phyloP scores from a whole-genome alignment of 2,329 filamentous ascomycete species.

The Colletotrichum tropicicola region DNA sequence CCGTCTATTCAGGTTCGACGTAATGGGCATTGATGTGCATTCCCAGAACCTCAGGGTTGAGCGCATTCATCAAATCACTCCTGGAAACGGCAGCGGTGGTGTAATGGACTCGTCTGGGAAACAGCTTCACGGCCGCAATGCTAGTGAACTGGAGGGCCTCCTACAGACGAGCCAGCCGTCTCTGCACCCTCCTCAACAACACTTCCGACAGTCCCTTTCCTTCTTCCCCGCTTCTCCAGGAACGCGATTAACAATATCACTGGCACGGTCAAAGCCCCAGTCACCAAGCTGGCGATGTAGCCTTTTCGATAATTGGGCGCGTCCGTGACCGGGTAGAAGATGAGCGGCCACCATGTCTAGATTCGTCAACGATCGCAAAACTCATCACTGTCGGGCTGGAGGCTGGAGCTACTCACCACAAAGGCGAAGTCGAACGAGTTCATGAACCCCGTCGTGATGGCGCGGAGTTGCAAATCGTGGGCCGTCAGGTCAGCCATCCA shows the following conservation, averaged over 20 bases:
- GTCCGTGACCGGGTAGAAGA: conserved; percentile 51
- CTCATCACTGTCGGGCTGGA: background rate
- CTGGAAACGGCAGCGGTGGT: too few species aligned
- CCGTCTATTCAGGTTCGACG: too few species aligned
- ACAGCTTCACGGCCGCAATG: too few species aligned
- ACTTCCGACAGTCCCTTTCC: background rate
- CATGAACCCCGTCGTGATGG: conserved; percentile 54
- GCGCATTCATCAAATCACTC: too few species aligned
- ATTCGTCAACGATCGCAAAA: background rate
- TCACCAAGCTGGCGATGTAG: conserved; percentile 49
- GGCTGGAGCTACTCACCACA: conserved; percentile 35
- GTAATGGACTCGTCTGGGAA: too few species aligned
- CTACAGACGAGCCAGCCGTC: too few species aligned
- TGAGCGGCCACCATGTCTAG: conserved; percentile 47
- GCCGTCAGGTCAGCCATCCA: conserved; percentile 55
- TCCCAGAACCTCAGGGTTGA: too few species aligned
- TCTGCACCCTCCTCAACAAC: background rate
- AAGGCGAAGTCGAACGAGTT: conserved; percentile 54
- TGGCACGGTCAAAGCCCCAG: conserved; percentile 45
- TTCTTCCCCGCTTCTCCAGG: conserved; percentile 40
- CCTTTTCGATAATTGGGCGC: conserved; percentile 48
- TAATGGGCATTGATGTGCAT: too few species aligned
- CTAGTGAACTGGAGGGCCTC: too few species aligned
- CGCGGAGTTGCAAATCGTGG: conserved; percentile 49
- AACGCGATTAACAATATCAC: conserved; percentile 46